Conservation (phyloP, 805 yeast genomes). For the Candida tammaniensis region DNA sequence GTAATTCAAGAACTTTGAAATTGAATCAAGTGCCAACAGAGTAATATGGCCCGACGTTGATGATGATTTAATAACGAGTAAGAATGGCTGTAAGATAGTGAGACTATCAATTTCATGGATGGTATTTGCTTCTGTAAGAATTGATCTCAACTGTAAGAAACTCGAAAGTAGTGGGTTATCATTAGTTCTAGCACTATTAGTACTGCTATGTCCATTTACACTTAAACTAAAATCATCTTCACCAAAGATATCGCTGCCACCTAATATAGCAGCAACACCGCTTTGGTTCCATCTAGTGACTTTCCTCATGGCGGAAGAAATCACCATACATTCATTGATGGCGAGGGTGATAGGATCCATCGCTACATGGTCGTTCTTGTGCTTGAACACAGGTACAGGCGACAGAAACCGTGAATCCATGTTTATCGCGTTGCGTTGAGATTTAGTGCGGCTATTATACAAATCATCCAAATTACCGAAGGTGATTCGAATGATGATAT, state of each 20-base stretch:
- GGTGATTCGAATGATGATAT: no score
- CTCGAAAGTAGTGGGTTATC: constrained; percentile 69
- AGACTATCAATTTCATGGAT: constrained; percentile 63
- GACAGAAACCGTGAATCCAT: no score
- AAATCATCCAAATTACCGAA: no score
- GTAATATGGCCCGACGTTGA: constrained; percentile 86
- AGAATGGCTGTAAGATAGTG: constrained; percentile 81
- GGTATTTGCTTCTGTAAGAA: constrained; percentile 53
- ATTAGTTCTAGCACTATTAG: constrained; percentile 5
- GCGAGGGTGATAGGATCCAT: constrained; percentile 80
- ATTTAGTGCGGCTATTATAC: no score
- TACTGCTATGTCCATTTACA: constrained; percentile 5
- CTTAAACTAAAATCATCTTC: constrained; percentile 25
- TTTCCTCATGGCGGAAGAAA: constrained; percentile 88
- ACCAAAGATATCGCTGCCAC: constrained; percentile 57
- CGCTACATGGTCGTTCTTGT: constrained; percentile 22
- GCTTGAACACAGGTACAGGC: no score
- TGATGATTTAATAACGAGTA: constrained; percentile 78
- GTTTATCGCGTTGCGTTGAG: no score
- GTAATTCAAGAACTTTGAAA: constrained; percentile 70
- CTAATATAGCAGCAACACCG: constrained; percentile 81
- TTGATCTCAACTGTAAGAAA: constrained; percentile 73
- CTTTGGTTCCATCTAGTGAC: constrained; percentile 62
- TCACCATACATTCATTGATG: constrained; percentile 81
- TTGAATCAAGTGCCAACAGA: constrained; percentile 70